Evolutionary conservation across 78 protist genomes (phyloP).

Genomic region (Pirum gemmata): DNA sequence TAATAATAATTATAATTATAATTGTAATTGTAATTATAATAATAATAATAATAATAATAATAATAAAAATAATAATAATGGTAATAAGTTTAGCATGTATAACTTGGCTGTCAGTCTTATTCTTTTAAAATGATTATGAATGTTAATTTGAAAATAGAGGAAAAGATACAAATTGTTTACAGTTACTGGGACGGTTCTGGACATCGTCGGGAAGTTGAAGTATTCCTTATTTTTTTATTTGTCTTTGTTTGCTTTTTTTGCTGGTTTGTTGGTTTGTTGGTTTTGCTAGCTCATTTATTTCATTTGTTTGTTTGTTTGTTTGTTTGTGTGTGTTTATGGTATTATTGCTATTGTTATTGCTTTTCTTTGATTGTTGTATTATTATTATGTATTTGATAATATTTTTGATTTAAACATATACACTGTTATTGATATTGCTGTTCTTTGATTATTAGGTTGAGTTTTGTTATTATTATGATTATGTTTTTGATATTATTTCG

Average conservation of each 20-base stretch:
- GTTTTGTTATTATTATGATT: not conserved
- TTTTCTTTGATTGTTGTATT: not conserved
- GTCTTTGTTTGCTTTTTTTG: too few relatives aligned
- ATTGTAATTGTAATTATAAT: too few relatives aligned
- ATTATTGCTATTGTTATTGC: not conserved
- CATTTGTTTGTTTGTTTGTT: constrained; percentile 2
- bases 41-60: not conserved
- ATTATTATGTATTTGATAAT: too few relatives aligned
- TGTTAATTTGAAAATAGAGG: too few relatives aligned
- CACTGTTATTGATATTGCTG: not conserved
- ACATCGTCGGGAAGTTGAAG: constrained; percentile 56
- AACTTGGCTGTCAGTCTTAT: too few relatives aligned
- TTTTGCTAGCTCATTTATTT: not conserved
- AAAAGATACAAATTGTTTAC: constrained; percentile 65
- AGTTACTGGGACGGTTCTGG: constrained; percentile 87
- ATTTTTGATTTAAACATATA: not conserved
- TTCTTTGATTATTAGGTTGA: not conserved
- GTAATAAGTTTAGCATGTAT: too few relatives aligned
- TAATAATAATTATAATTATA: not conserved
- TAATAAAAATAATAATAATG: not conserved
- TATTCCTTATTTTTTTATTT: not conserved
- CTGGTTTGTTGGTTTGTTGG: too few relatives aligned
- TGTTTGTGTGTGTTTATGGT: not conserved
- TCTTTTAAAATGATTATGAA: too few relatives aligned
- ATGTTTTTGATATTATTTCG: not conserved